These are phyloP conservation scores for Acidomyces sp. DNA, from an alignment of 495 filamentous ascomycete species.

Conservation along the genomic window DNA sequence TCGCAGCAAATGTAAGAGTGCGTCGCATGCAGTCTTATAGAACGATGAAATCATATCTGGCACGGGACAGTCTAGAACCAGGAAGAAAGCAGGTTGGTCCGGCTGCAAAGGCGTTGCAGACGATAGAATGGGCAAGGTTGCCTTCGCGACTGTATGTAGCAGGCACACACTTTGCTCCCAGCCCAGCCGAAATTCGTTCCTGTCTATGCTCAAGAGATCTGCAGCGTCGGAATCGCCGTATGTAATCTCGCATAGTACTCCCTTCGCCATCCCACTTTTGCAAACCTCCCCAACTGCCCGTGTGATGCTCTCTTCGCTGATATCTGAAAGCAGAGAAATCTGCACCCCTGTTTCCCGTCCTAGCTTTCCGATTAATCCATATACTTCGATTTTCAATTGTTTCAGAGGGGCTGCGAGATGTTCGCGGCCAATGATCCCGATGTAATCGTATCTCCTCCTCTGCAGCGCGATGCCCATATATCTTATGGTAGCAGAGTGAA, in stretches of 20 bases:
- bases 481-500: not conserved
- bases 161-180: slow-evolving; percentile 9
- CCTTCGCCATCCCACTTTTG: not conserved
- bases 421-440: slow-evolving; percentile 3
- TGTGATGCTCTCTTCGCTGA: not conserved
- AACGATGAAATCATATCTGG: not conserved
- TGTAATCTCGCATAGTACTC: slow-evolving; percentile 7
- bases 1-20: slow-evolving; percentile 1
- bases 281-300: not conserved
- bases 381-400: slow-evolving; percentile 17
- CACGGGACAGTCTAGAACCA: not conserved
- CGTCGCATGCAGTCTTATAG: slow-evolving; percentile 5
- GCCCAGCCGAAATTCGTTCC: not conserved
- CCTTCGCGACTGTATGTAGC: slow-evolving; percentile 6
- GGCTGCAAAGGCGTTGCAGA: not conserved
- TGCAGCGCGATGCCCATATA: slow-evolving; percentile 4
- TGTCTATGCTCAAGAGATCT: slow-evolving; percentile 5
- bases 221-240: not conserved
- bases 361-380: slow-evolving; percentile 13
- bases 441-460: not conserved
- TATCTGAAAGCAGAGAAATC: not conserved
- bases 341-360: slow-evolving; percentile 9
- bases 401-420: slow-evolving; percentile 8
- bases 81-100: not conserved
- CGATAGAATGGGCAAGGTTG: slow-evolving; percentile 4